phyloP scores from a whole-genome alignment of 305 asterid genomes.

The Fraxinus dipetala region DNA sequence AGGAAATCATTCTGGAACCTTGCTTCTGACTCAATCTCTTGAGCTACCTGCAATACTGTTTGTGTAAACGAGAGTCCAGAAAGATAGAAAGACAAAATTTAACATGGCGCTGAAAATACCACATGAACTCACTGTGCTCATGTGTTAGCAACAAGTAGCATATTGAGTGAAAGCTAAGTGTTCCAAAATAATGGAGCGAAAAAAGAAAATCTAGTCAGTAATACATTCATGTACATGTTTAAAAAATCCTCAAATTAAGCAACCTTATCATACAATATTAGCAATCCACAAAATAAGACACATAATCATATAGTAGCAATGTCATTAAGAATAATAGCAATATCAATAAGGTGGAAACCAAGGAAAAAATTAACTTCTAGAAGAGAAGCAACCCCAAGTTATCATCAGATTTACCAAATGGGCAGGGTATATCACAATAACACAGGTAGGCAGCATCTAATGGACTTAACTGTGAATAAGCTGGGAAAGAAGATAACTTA shows the following conservation, averaged over 20 bases:
- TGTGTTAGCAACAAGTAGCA: neutral
- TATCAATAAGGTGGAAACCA: neutral
- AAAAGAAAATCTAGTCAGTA: neutral
- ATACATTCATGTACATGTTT: neutral
- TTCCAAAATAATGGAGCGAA: neutral
- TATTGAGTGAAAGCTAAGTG: neutral
- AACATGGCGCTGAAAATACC: neutral
- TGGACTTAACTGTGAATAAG: neutral
- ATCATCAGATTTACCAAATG: neutral
- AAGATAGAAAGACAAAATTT: conserved; percentile 8
- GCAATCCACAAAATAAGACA: neutral
- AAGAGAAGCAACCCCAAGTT: neutral
- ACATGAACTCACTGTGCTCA: neutral
- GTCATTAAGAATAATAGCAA: neutral
- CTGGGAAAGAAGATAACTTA: neutral
- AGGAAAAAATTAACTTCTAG: neutral
- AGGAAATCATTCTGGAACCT: conserved; percentile 82
- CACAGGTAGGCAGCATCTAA: neutral
- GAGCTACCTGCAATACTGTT: conserved; percentile 67
- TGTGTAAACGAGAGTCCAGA: conserved; percentile 10
- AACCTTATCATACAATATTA: neutral
- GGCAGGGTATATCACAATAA: neutral
- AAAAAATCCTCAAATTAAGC: neutral
- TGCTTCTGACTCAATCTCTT: conserved; percentile 75
- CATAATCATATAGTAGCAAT: neutral